Evolutionary conservation across 176 grass and related monocot species (phyloP), one percentile per base, ranked within the genome.

Genomic region (Oryza rufipogon): DNA sequence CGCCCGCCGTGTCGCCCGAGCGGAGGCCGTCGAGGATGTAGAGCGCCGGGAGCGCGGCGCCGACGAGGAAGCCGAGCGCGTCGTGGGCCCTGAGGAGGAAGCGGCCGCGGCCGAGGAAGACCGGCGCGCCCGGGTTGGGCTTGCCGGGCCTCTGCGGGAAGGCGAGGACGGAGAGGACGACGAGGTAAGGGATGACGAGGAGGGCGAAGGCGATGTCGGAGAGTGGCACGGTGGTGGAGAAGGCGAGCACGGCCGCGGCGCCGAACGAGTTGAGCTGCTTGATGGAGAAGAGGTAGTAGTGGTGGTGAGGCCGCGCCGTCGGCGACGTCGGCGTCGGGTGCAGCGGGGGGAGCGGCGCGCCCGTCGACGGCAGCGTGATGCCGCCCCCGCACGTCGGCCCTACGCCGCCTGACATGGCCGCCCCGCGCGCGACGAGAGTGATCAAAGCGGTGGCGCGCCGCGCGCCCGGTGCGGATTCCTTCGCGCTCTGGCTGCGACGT

Each of bases 11-110:
- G 70, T 95, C 92, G 3, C 82, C 79, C 9, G 86, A 10, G 4
- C 90, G 84, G 84, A 93, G 83, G 28, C 95, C 87, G 68, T 88
- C 82, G 64, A 91, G 75, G 88, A 97, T 92, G 86, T 95, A 88
- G 73, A 86, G 81, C 64, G 90, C 85, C 52, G 92, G 92, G 30
- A 95, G 81, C 74, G 92, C 84, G 52, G 92, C 90, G 67, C 88
- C 92, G 76, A 95, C 74, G 81, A 79, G 64, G 76, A 89, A 90
- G 0, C 84, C 90, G 2, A 19, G 19, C 11, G 76, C 68, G 84
- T 88, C 83, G 86, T 90, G 90, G 19, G 42, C 65, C 44, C 9
- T 15, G 85, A 93, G 90, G 77, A 86, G 32, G 28, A 70, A 22
- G 9, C 88, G 66, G 2, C 17, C 68, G 65, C 63, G 22, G 80